Evolutionary conservation across 495 filamentous ascomycete species (phyloP), one percentile per base, ranked within the genome.

Genomic region (Penicillium nucicola): DNA sequence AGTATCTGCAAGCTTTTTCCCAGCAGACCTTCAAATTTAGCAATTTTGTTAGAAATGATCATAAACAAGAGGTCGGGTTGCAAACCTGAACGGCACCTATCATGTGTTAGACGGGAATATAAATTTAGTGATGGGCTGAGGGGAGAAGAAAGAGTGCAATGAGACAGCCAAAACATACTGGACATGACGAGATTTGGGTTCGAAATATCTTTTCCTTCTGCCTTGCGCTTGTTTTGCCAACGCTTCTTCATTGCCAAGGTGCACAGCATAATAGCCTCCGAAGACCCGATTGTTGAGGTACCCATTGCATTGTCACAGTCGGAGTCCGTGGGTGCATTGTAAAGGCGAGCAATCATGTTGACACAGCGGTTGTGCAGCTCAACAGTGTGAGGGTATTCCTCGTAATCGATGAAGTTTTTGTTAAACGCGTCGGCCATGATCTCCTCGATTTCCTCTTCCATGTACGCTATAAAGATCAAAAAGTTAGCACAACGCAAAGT

Each of bases 1-100:
- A 95, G 74, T 96, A 96, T 22, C 91, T 79, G n/a, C 89, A 86
- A 0, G 91, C 91, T 70, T 96, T 96, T 74, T 96, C 90, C 90
- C 90, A 96, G 78, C 89, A 95, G 19, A 95, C 91, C 72, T 96
- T 91, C 1, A 95, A 5, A 5, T 22, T 22, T 22, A 22, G 20
- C 2, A 22, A 22, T 3, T 22, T 5, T 5, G 20, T 22, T 22
- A 22, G 5, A 22, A 22, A 22, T 22, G 20, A 22, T 22, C 20
- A 22, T 5, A 22, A 22, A 22, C 5, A 22, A 5, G 20, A 5
- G 2, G 20, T 2, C 5, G 20, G 5, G 3, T 22, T 22, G 20
- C 20, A 22, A 22, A 22, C 20, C 20, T 22, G 20, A 22, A 22
- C 20, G 3, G 20, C 20, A 22, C 20, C 20, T 22, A 5, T 22